Conservation (phyloP, 139 green algal species). For the Chara braunii region DNA sequence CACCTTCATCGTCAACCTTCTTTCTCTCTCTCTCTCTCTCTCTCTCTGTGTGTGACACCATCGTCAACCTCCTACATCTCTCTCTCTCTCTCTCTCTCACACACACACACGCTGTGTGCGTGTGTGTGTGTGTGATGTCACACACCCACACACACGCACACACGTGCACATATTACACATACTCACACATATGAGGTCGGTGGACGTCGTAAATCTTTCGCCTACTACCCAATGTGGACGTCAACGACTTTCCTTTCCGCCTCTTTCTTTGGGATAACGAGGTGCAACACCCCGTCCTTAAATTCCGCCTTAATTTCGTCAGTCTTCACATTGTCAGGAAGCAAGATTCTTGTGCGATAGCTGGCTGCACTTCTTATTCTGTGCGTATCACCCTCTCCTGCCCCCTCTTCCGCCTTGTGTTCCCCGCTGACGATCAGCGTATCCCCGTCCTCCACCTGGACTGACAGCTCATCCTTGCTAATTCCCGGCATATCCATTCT, state of each 20-base stretch:
- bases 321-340: slow-evolving; percentile 21
- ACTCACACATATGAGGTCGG: too few species aligned
- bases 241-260: not conserved
- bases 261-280: slow-evolving; percentile 18
- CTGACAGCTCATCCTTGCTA: slow-evolving; percentile 22
- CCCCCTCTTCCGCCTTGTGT: slow-evolving; percentile 15
- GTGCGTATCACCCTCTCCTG: slow-evolving; percentile 5
- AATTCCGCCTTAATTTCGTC: slow-evolving; percentile 28
- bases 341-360: not conserved
- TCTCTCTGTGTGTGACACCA: too few species aligned
- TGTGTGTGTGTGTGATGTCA: too few species aligned
- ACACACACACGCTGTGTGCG: too few species aligned
- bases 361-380: not conserved
- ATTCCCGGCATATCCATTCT: slow-evolving; percentile 5
- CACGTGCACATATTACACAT: too few species aligned
- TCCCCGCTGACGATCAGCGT: slow-evolving; percentile 15
- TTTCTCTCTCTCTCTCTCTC: too few species aligned
- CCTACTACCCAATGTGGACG: too few species aligned
- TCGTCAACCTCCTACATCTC: too few species aligned
- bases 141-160: too few species aligned
- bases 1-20: too few species aligned
- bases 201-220: too few species aligned
- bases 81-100: too few species aligned
- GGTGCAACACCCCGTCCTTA: slow-evolving; percentile 22
- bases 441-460: slow-evolving; percentile 16